A percentile compares a stretch with the other conserved stretches of the same genome.
Conservation (phyloP, 2,329 filamentous ascomycete species). For the Trichophyton simii region DNA sequence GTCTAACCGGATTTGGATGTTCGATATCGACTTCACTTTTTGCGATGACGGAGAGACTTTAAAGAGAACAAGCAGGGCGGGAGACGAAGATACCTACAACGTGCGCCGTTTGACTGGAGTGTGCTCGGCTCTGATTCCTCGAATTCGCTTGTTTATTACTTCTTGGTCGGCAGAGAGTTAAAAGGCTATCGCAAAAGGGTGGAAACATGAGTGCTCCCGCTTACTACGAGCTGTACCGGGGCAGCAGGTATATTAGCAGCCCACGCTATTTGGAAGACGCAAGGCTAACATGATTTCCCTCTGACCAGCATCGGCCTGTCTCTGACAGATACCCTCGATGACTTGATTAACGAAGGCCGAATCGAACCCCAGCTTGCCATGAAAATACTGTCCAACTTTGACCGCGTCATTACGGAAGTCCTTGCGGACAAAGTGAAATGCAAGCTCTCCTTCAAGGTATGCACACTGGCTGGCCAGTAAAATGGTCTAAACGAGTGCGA, state of each 20-base stretch:
- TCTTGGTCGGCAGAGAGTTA: neutral
- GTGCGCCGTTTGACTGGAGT: neutral
- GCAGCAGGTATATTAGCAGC: conserved; percentile 67
- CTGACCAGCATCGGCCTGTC: conserved; percentile 72
- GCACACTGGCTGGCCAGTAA: conserved; percentile 10
- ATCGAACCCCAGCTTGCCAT: conserved; percentile 98
- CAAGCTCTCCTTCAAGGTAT: conserved; percentile 86
- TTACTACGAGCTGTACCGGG: conserved; percentile 92
- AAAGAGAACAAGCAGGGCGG: neutral
- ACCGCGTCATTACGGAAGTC: conserved; percentile 82
- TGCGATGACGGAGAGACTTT: neutral
- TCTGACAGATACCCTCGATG: conserved; percentile 92
- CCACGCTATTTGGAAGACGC: neutral
- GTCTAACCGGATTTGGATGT: neutral
- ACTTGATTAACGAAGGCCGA: conserved; percentile 82
- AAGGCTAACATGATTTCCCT: neutral
- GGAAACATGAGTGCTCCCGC: conserved; percentile 40
- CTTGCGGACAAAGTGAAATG: conserved; percentile 86
- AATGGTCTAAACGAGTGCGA: neutral
- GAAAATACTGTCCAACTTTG: conserved; percentile 94
- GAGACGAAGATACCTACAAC: neutral
- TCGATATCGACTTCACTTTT: neutral
- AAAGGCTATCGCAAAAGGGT: conserved; percentile 11
- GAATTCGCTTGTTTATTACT: neutral
- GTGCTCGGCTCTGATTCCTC: neutral